Conservation (phyloP, 2,329 filamentous ascomycete species). For the Nannizzia gypsea region DNA sequence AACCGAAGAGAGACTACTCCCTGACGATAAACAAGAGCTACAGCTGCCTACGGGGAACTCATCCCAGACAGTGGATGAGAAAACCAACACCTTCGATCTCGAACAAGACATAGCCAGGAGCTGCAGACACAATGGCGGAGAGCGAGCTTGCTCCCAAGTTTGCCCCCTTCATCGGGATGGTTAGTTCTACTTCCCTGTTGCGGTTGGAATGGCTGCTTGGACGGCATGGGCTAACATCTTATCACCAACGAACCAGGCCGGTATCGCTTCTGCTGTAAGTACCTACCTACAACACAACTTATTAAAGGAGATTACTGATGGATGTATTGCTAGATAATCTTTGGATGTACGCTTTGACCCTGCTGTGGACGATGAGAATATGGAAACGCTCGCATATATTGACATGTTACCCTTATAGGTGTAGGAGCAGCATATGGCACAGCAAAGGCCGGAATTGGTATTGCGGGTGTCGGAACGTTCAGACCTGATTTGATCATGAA, state of each 20-base stretch:
- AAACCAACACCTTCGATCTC: neutral
- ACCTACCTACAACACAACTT: neutral
- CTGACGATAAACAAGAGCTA: neutral
- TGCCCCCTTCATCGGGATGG: constrained; percentile 58
- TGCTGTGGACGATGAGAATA: constrained; percentile 3
- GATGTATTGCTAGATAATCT: constrained; percentile 35
- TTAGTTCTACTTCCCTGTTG: constrained; percentile 28
- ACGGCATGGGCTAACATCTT: constrained; percentile 12
- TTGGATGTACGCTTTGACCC: constrained; percentile 36
- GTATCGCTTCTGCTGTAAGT: constrained; percentile 39
- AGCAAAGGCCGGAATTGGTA: constrained; percentile 56
- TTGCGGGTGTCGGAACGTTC: constrained; percentile 55
- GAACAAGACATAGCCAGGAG: neutral
- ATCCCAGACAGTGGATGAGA: neutral
- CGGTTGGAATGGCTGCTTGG: constrained; percentile 14
- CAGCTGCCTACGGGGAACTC: neutral
- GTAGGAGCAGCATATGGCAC: constrained; percentile 56
- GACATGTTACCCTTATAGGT: constrained; percentile 33
- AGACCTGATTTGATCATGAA: constrained; percentile 59
- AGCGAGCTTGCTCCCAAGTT: constrained; percentile 50
- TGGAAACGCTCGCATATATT: neutral
- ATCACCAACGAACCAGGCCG: constrained; percentile 26
- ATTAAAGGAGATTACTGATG: neutral
- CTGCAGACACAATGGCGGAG: constrained; percentile 29
- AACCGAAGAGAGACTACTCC: too few relatives aligned